Base-by-base conservation (phyloP, 495 filamentous ascomycete species). In the Chaetomium fimeti region DNA sequence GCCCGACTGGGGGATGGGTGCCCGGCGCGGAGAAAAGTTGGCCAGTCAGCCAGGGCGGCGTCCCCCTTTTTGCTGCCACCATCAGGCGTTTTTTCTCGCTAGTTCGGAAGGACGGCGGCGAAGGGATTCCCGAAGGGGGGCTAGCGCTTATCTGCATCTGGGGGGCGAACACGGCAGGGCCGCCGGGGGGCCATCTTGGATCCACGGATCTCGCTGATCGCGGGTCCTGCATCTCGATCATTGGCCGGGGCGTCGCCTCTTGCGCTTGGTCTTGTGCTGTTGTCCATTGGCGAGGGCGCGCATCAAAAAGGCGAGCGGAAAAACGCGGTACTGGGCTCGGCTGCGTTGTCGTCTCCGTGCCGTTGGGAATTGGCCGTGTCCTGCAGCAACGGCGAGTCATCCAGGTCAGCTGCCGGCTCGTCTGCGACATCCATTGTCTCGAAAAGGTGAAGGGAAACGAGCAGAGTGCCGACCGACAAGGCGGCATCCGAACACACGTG, bases 211-310 rank as follows among this genome's bases (percentile, higher is more conserved):
- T 57, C 24, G 59, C 29, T 66, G 64, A 66, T 62, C 64, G 49
- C 29, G 57, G 58, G 42, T 56, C 58, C 58, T 61, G 60, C 64
- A 66, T 66, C 40, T 45, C 43, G 64, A 66, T 62, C 49, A 66
- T 66, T 61, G 57, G 63, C 51, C 51, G 45, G 25, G 47, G 29
- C 49, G 29, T 42, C 32, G 32, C 53, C 11, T 60, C 38, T 48
- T 43, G 24, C 13, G 49, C 22, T 51, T 63, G 49, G 54, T 48
- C 36, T 25, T 42, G 22, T 29, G 62, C 29, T 52, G 45, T 13
- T n/a, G 56, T 36, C 18, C 32, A 22, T 16, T 55, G 29, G 36
- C 29, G 53, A 38, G 20, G 53, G 53, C 11, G 53, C 51, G 51
- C 51, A 53, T 53, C 18, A 53, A 53, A 36, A 36, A n/a, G 32